These are phyloP conservation scores for Neltuma alba DNA, from an alignment of 306 rosid genomes.

Conservation along the genomic window DNA sequence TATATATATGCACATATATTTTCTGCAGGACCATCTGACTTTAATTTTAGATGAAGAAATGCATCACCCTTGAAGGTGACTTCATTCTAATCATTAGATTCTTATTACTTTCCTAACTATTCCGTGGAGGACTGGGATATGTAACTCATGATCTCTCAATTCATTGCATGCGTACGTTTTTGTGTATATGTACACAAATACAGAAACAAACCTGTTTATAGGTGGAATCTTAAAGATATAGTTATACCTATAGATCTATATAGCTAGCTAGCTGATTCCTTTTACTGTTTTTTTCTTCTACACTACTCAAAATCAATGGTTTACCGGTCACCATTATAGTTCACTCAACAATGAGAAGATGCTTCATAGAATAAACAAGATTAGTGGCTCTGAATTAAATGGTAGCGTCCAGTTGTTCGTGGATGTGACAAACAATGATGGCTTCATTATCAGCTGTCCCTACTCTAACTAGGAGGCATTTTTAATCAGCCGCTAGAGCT, in stretches of 20 bases:
- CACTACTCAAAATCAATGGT: background rate
- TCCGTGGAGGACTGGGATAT: background rate
- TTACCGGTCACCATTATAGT: background rate
- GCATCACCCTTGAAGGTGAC: conserved; percentile 40
- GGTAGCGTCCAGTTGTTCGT: background rate
- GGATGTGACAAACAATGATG: background rate
- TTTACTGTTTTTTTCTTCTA: background rate
- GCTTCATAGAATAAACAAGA: background rate
- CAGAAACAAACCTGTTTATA: background rate
- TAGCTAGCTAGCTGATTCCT: background rate
- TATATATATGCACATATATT: conserved; percentile 33
- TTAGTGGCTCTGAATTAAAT: too few relatives aligned
- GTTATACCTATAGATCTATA: background rate
- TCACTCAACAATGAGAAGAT: background rate
- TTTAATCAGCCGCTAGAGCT: too few relatives aligned
- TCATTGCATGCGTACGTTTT: background rate
- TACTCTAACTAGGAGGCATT: background rate
- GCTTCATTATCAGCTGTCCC: background rate
- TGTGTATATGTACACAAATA: background rate
- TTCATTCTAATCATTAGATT: conserved; percentile 15
- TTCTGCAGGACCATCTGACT: conserved; percentile 59
- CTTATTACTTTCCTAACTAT: background rate
- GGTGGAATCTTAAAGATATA: background rate
- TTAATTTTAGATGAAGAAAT: conserved; percentile 46
- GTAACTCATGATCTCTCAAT: background rate